Base-by-base conservation (phyloP, 2,329 filamentous ascomycete genomes). In the Stylonectria norvegica region DNA sequence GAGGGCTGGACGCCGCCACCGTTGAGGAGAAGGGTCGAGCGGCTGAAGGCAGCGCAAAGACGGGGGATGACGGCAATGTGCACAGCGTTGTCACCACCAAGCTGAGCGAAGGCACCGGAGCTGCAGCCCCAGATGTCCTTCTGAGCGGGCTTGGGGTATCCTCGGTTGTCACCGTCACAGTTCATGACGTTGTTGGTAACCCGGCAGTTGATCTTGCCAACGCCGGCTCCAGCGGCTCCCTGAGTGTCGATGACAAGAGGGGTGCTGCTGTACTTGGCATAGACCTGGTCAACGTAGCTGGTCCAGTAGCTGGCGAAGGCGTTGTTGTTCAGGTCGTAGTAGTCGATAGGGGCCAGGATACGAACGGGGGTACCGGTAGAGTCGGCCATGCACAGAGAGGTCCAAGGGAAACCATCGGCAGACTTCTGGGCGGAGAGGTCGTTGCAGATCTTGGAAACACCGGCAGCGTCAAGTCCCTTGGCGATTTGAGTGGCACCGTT, bases 121-220 rank as follows among this genome's bases (percentile, higher is more conserved):
- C 73, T 69, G 61, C 73, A 76, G 16, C 70, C 68, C 62, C 70
- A 78, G 49, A 76, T 73, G 42, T 76, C 73, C 5, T 47, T 47
- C 6, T 65, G 61, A 4, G 58, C 55, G 9, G 73, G 73, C 49
- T 71, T 72, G 5, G 47, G 35, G 52, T 72, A 75, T 12, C 48
- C 57, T 3, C 64, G 61, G 52, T 68, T 66, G 48, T 73, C 71
- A 2, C 66, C 64, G 4, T 57, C 49, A 50, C 72, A 74, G 20
- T 42, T 47, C 11, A 75, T 52, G n/a, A 55, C 34, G 29, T 62
- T 52, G 7, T 61, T 62, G 1, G 36, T 45, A 11, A 69, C 65
- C 9, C 53, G 58, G 56, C 71, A 75, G 2, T 56, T 49, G 16
- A 74, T 62, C 4, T 62, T 55, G 32, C 70, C 70, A n/a, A n/a